Conservation (phyloP, 176 grass and related monocot genomes). For the Neostapfia colusana region DNA sequence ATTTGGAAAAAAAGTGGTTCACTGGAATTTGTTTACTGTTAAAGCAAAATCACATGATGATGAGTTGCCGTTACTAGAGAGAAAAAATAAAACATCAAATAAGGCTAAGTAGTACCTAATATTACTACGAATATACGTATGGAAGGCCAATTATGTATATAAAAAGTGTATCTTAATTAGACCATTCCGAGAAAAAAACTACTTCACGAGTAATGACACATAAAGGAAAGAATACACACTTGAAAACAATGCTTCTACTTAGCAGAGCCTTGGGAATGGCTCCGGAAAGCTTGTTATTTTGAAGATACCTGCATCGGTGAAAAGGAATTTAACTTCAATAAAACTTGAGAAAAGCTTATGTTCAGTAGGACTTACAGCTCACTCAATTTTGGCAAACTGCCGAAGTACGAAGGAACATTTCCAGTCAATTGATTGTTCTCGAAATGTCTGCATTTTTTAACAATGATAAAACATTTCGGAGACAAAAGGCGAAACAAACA, state of each 20-base stretch:
- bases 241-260: slow-evolving; percentile 60
- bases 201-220: background rate
- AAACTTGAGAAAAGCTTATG: background rate
- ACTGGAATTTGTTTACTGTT: background rate
- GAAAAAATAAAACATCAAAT: background rate
- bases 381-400: slow-evolving; percentile 58
- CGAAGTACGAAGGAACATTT: slow-evolving; percentile 67
- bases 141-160: no score
- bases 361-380: slow-evolving; percentile 62
- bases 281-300: slow-evolving; percentile 80
- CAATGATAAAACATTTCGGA: background rate
- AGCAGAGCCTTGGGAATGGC: slow-evolving; percentile 61
- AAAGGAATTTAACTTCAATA: slow-evolving; percentile 22
- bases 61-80: background rate
- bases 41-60: background rate
- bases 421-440: slow-evolving; percentile 85
- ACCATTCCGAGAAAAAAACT: slow-evolving; percentile 24
- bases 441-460: slow-evolving; percentile 64
- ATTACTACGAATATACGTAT: background rate
- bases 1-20: background rate
- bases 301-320: slow-evolving; percentile 60
- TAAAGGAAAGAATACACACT: slow-evolving; percentile 38
- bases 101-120: background rate
- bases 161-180: background rate
- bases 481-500: background rate